Conservation (phyloP, 257 asterid genomes). For the Gentiana straminea region DNA sequence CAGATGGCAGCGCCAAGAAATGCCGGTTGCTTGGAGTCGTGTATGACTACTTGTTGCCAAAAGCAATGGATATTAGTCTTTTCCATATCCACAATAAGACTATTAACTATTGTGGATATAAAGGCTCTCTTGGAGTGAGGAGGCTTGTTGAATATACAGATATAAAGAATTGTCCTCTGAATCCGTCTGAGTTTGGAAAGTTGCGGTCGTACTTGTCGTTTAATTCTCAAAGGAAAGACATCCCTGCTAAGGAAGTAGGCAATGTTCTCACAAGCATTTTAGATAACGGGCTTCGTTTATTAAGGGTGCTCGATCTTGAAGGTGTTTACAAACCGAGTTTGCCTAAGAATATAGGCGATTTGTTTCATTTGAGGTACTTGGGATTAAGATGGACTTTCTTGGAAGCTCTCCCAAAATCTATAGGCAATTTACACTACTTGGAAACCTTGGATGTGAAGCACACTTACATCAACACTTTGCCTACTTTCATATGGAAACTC, state of each 20-base stretch:
- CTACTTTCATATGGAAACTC: constrained; percentile 24
- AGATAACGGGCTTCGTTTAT: constrained; percentile 18
- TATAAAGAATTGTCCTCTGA: constrained; percentile 1
- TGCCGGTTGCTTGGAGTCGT: constrained; percentile 24
- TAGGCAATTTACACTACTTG: constrained; percentile 17
- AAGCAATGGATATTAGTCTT: constrained; percentile 15
- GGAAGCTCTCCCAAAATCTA: constrained; percentile 22
- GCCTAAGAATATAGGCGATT: constrained; percentile 28
- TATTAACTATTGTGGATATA: background rate
- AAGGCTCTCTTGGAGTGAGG: constrained; percentile 3
- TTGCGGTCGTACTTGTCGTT: constrained; percentile 25
- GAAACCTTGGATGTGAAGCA: constrained; percentile 30
- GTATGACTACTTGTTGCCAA: constrained; percentile 14
- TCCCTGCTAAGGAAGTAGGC: constrained; percentile 23
- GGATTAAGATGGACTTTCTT: constrained; percentile 40
- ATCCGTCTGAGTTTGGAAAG: background rate
- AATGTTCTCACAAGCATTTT: constrained; percentile 12
- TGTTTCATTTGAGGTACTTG: constrained; percentile 21
- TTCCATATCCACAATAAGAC: constrained; percentile 17
- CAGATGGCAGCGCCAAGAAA: constrained; percentile 26
- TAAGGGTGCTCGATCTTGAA: constrained; percentile 35
- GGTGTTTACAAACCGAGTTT: constrained; percentile 28
- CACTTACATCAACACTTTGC: constrained; percentile 20
- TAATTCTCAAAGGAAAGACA: constrained; percentile 20
- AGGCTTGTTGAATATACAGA: constrained; percentile 23